Base-by-base conservation (phyloP, 2,329 filamentous ascomycete genomes). In the Cordyceps militaris region DNA sequence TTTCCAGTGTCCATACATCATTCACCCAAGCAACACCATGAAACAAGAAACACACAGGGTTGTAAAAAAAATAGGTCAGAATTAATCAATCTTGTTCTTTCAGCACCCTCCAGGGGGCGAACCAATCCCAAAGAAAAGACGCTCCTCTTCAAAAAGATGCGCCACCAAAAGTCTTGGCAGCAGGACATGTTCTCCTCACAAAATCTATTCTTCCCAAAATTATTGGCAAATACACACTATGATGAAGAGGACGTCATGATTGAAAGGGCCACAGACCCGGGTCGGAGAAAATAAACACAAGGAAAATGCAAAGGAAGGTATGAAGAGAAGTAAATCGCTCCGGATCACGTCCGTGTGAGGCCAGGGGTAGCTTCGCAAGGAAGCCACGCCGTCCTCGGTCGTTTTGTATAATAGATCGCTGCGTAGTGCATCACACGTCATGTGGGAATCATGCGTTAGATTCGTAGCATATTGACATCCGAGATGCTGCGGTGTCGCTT, bases 401-500 rank as follows among this genome's bases (percentile, higher is more conserved):
- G 75, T 77, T 74, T 61, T 53, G 36, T 66, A 61, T 16, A 36
- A 34, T 47, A 60, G 57, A 38, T 40, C 56, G 58, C 57, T 60
- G 56, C 58, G 50, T 53, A 52, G 43, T 52, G 49, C 40, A 36
- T 57, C 14, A 50, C 43, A 55, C 44, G 48, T 47, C 32, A 50
- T 21, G 7, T 14, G n/a, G 13, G 21, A 19, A 38, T 43, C 47
- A 56, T 52, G 61, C 57, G 61, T 74, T 68, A 80, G 59, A 80
- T 71, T 50, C 69, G 73, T 61, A 81, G 69, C 48, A 74, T 65
- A 61, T 78, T 76, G 54, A 83, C 76, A 62, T 84, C 81, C 23
- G 81, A 80, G 61, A 84, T 79, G 69, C 81, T 84, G 66, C 81
- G 73, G 62, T 83, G 80, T 50, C 78, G 75, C 70, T 84, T 84